Evolutionary conservation across 2,329 filamentous ascomycete species (phyloP).

Genomic region (Botrytis porri): DNA sequence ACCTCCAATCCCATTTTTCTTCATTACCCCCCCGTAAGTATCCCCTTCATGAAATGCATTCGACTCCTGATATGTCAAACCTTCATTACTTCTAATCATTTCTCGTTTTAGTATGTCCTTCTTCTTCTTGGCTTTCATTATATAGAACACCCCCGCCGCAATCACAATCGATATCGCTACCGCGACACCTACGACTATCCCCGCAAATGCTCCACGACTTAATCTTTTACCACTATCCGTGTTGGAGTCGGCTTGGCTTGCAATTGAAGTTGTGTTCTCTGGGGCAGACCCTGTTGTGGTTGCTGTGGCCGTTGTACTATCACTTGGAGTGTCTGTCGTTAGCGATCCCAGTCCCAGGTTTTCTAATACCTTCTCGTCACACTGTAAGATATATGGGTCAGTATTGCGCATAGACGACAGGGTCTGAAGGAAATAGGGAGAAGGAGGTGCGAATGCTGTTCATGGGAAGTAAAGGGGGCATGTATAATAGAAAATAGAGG

Average conservation of each 20-base stretch:
- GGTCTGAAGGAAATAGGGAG: not conserved
- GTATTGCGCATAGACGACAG: not conserved
- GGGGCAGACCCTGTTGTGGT: not conserved
- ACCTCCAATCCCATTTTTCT: not conserved
- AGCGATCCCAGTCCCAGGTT: not conserved
- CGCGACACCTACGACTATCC: not conserved
- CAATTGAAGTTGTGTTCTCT: not conserved
- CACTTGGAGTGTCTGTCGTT: not conserved
- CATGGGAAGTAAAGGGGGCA: not conserved
- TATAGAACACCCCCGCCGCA: not conserved
- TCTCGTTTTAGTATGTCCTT: not conserved
- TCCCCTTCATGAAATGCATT: not conserved
- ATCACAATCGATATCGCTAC: not conserved
- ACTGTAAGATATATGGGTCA: not conserved
- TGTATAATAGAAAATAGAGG: not conserved
- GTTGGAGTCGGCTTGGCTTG: not conserved
- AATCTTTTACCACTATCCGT: not conserved
- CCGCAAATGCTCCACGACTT: not conserved
- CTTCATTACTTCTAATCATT: not conserved
- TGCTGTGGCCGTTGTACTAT: not conserved
- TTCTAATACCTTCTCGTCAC: conserved; percentile 1
- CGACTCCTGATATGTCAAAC: not conserved
- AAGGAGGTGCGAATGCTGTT: not conserved
- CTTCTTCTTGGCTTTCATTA: not conserved
- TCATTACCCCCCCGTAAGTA: not conserved